A percentile compares a stretch with the other conserved stretches of the same genome.
phyloP scores from a whole-genome alignment of 805 yeast genomes.

The Ogataea siamensis region DNA sequence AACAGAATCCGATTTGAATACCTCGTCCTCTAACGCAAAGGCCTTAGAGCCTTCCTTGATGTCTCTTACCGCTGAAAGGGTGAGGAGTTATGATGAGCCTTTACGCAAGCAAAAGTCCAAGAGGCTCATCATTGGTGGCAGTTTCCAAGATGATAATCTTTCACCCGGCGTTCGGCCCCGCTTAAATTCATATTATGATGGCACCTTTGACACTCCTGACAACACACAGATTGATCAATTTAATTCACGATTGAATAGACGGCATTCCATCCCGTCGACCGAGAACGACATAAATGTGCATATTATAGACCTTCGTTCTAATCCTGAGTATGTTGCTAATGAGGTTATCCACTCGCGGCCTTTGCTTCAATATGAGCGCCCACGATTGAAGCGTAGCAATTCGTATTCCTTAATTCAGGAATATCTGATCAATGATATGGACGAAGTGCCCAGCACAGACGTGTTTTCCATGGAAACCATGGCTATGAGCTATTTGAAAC shows the following conservation, averaged over 20 bases:
- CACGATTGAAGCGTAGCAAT: constrained; percentile 31
- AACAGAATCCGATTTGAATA: constrained; percentile 11
- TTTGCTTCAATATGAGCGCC: constrained; percentile 4
- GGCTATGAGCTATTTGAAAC: constrained; percentile 27
- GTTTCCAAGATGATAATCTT: constrained; percentile 21
- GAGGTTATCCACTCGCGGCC: constrained; percentile 13
- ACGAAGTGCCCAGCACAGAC: constrained; percentile 18
- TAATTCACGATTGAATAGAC: constrained; percentile 31
- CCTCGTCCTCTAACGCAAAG: constrained; percentile 2
- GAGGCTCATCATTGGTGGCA: constrained; percentile 24
- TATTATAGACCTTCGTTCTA: constrained; percentile 25
- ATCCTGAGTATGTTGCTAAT: constrained; percentile 24
- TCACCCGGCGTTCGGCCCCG: constrained; percentile 7
- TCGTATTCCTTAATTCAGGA: constrained; percentile 34
- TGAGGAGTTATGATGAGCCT: constrained; percentile 4
- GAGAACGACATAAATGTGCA: constrained; percentile 33
- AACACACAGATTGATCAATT: constrained; percentile 24
- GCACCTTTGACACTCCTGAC: constrained; percentile 1
- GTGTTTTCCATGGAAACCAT: constrained; percentile 24
- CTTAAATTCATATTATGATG: constrained; percentile 11
- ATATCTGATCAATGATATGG: constrained; percentile 12
- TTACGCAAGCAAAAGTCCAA: constrained; percentile 21
- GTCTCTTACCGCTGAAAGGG: constrained; percentile 1
- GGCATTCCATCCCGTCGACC: constrained; percentile 41
- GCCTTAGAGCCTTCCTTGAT: constrained; percentile 13